Evolutionary conservation across 257 asterid species (phyloP).

Genomic region (Cordia subcordata): DNA sequence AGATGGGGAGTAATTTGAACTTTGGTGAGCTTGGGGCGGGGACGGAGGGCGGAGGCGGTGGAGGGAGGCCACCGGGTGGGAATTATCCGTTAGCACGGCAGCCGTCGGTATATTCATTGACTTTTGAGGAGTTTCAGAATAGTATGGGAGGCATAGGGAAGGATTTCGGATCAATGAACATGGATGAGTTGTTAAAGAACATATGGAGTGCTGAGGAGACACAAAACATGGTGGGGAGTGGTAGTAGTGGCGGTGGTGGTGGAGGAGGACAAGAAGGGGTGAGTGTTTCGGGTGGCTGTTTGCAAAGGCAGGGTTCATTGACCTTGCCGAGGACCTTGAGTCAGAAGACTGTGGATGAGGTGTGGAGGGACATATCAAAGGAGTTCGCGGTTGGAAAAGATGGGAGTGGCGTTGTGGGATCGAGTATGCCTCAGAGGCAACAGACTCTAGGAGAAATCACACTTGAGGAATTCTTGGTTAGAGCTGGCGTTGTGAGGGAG

Average conservation of each 20-base stretch:
- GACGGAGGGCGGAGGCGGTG: constrained; percentile 33
- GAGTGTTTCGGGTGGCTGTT: constrained; percentile 31
- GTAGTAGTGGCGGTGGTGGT: constrained; percentile 17
- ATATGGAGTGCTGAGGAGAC: constrained; percentile 95
- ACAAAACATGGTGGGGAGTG: constrained; percentile 46
- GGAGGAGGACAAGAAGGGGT: constrained; percentile 24
- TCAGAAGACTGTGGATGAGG: constrained; percentile 95
- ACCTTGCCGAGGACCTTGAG: constrained; percentile 87
- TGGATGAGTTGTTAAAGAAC: constrained; percentile 91
- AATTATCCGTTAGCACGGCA: constrained; percentile 51
- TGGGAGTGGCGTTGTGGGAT: constrained; percentile 21
- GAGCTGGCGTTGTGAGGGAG: constrained; percentile 88
- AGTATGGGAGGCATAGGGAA: constrained; percentile 56
- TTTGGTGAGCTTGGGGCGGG: constrained; percentile 58
- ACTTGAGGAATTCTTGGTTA: constrained; percentile 77
- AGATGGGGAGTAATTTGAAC: constrained; percentile 66
- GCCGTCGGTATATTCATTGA: constrained; percentile 72
- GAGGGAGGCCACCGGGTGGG: constrained; percentile 40
- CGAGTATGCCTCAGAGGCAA: constrained; percentile 56
- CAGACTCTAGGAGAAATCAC: constrained; percentile 80
- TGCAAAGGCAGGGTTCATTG: constrained; percentile 85
- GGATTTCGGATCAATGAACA: constrained; percentile 97
- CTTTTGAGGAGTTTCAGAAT: constrained; percentile 86
- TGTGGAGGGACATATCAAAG: constrained; percentile 75
- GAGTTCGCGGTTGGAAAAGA: constrained; percentile 41